Conservation (phyloP, 352 stramenopile genomes). For the Achlya hypogyna region DNA sequence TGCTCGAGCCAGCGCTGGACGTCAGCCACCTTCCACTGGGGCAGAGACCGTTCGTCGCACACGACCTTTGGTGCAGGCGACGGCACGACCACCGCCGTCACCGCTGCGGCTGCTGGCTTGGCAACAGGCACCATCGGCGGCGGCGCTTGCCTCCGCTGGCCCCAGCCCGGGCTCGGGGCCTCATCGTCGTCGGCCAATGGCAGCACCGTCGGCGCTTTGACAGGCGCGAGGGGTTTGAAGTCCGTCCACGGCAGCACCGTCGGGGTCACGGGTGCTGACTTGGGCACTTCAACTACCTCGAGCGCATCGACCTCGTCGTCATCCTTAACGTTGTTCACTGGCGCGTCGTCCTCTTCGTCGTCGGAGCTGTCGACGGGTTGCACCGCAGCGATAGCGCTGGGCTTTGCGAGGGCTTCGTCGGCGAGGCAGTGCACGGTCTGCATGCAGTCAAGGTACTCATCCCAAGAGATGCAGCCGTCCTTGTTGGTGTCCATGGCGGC, state of each 20-base stretch:
- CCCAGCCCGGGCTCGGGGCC: neutral
- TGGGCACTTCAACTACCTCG: neutral
- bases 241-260: neutral
- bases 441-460: constrained; percentile 41
- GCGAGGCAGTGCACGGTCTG: constrained; percentile 37
- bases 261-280: no score
- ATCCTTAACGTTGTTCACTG: neutral
- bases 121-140: constrained; percentile 10
- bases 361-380: constrained; percentile 2
- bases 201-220: constrained; percentile 4
- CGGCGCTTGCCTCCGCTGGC: neutral
- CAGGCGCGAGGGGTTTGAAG: neutral
- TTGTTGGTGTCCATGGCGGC: constrained; percentile 40
- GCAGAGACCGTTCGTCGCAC: constrained; percentile 6
- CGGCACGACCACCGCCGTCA: neutral
- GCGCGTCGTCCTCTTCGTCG: neutral
- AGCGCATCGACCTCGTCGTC: neutral
- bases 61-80: neutral
- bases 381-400: neutral
- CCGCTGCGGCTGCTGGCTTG: constrained; percentile 3
- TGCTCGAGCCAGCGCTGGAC: constrained; percentile 35
- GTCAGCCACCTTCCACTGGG: constrained; percentile 46
- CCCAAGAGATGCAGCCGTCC: constrained; percentile 42
- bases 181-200: neutral
- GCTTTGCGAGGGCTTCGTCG: constrained; percentile 23